Conservation (phyloP, 495 filamentous ascomycete species). For the Halenospora varia region DNA sequence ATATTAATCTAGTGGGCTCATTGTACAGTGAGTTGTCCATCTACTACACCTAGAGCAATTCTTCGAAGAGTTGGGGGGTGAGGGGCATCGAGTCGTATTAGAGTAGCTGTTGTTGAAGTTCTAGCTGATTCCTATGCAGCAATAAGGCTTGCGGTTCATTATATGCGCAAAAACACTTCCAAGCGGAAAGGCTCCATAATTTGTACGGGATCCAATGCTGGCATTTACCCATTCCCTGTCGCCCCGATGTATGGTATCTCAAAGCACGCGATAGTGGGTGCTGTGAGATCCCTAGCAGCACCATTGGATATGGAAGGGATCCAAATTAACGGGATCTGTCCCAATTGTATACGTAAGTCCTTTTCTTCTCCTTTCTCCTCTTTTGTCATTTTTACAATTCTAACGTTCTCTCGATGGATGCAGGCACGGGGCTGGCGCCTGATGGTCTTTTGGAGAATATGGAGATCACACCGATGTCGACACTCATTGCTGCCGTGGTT, state of each 20-base stretch:
- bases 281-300: slow-evolving; percentile 44
- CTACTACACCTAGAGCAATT: background rate
- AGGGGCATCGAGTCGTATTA: no score
- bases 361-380: background rate
- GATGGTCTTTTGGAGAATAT: slow-evolving; percentile 44
- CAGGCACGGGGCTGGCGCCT: slow-evolving; percentile 47
- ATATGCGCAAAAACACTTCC: slow-evolving; percentile 43
- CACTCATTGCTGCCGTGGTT: slow-evolving; percentile 39
- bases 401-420: no score
- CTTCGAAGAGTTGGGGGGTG: background rate
- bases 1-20: slow-evolving; percentile 37
- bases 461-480: slow-evolving; percentile 50
- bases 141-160: slow-evolving; percentile 46
- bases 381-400: background rate
- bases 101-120: no score
- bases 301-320: slow-evolving; percentile 38
- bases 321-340: slow-evolving; percentile 50
- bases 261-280: slow-evolving; percentile 47
- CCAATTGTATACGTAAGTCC: slow-evolving; percentile 43
- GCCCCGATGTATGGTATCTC: slow-evolving; percentile 49
- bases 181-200: slow-evolving; percentile 43
- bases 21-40: slow-evolving; percentile 39
- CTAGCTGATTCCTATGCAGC: slow-evolving; percentile 25
- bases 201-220: slow-evolving; percentile 55
- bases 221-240: slow-evolving; percentile 51